Evolutionary conservation across 345 rosid genomes (phyloP).

Genomic region (Combretum micranthum): DNA sequence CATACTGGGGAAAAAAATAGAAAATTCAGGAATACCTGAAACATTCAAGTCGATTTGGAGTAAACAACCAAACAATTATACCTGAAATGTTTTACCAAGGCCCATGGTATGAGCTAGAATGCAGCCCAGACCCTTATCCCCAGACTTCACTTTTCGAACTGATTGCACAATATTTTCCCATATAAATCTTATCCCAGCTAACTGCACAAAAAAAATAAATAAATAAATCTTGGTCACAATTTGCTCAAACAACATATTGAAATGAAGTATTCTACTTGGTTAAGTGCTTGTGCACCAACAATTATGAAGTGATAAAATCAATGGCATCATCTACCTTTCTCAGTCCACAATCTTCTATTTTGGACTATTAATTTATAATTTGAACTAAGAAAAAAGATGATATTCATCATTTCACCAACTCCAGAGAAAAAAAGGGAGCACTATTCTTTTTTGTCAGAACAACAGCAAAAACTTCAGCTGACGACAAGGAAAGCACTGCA

Average conservation of each 20-base stretch:
- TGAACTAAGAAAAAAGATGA: too few relatives aligned
- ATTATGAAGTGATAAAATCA: too few relatives aligned
- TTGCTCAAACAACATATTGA: background rate
- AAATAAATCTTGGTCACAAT: background rate
- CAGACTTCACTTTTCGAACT: slow-evolving; percentile 69
- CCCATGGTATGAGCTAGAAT: slow-evolving; percentile 99
- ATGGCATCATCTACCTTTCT: too few relatives aligned
- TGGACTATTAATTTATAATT: too few relatives aligned
- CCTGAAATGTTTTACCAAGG: slow-evolving; percentile 99
- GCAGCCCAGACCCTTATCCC: slow-evolving; percentile 98
- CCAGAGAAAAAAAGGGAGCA: too few relatives aligned
- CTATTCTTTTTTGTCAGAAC: too few relatives aligned
- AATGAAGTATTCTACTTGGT: too few relatives aligned
- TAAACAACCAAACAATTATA: slow-evolving; percentile 16
- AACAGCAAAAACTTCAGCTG: too few relatives aligned
- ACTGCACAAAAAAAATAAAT: slow-evolving; percentile 32
- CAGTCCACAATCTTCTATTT: too few relatives aligned
- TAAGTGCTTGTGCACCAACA: too few relatives aligned
- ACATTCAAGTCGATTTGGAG: background rate
- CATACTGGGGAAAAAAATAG: background rate
- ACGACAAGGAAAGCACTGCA: too few relatives aligned
- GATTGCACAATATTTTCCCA: slow-evolving; percentile 99
- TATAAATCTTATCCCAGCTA: slow-evolving; percentile 91
- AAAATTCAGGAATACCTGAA: background rate
- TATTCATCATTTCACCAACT: too few relatives aligned